Evolutionary conservation across 2,329 filamentous ascomycete species (phyloP), one percentile per base, ranked within the genome.

Genomic region (Trichoderma sp.): DNA sequence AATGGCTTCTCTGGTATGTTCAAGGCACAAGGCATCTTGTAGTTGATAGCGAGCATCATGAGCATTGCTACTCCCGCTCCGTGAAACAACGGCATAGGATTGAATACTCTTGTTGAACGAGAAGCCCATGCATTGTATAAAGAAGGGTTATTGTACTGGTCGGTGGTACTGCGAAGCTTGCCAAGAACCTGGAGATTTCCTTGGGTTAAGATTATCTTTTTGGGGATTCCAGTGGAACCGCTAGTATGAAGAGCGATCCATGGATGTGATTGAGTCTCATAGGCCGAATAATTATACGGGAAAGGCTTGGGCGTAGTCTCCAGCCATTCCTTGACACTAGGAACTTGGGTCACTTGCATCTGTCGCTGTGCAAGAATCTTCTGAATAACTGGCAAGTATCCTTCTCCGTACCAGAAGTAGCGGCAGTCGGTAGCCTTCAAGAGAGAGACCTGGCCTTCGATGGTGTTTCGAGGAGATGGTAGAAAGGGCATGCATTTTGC

Each of bases 371-470:
- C 39, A 7, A 68, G 37, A 70, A 71, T 72, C 1, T 69, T 52
- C 13, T 68, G 51, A 4, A 72, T 61, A 2, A 60, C 54, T 16
- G 68, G 54, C 7, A 39, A 37, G 24, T 68, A 71, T 6, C 68
- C 66, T 6, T 67, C 65, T n/a, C 69, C 68, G 26, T 76, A 81
- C 55, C 73, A 76, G 28, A 85, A 34, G 24, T 77, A 72, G 52
- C 77, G 75, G 73, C 83, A 84, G 66, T 82, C 74, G 0, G 82
- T 83, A 26, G 75, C 76, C 34, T 83, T 76, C 30, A 85, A 81
- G 0, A 85, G 78, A 37, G 79, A 81, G 18, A 83, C 68, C 68
- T 85, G 82, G 2, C 77, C 82, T 54, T 83, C 82, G 16, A 46
- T 18, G 14, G 58, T 80, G 70, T 85, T 85, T 2, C 83, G 79